Evolutionary conservation across 106 monocot species (phyloP).

Genomic region (Posidonia australis): DNA sequence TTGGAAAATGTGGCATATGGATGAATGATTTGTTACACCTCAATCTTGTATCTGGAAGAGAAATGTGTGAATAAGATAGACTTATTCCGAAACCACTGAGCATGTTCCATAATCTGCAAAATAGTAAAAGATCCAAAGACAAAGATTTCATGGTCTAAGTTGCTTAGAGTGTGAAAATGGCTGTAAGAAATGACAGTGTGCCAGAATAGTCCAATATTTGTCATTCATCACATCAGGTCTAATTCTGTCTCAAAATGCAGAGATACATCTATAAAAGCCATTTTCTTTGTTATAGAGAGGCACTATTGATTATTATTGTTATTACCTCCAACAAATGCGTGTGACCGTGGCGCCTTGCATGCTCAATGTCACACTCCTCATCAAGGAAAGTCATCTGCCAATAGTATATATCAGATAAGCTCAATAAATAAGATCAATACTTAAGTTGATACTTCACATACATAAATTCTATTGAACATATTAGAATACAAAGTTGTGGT

Average conservation of each 20-base stretch:
- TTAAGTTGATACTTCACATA: too few species aligned
- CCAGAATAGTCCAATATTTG: too few species aligned
- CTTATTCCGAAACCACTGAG: conserved; percentile 89
- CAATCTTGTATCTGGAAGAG: conserved; percentile 83
- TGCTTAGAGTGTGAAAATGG: too few species aligned
- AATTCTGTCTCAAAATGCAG: too few species aligned
- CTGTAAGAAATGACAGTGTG: too few species aligned
- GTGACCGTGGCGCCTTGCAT: conserved; percentile 70
- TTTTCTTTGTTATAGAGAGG: too few species aligned
- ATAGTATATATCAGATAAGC: neutral
- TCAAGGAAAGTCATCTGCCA: conserved; percentile 63
- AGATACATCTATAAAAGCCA: too few species aligned
- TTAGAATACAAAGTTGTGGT: too few species aligned
- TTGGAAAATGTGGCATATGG: neutral
- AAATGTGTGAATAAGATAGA: conserved; percentile 89
- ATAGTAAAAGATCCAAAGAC: neutral
- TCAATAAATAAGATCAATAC: too few species aligned
- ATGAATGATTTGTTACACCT: conserved; percentile 27
- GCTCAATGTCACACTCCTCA: conserved; percentile 56
- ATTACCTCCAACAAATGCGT: conserved; percentile 85
- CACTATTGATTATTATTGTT: neutral
- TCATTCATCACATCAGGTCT: too few species aligned
- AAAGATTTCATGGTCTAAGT: neutral
- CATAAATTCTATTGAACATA: too few species aligned
- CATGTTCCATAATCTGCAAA: conserved; percentile 70